Evolutionary conservation across 2,329 filamentous ascomycete species (phyloP), one percentile per base, ranked within the genome.

Genomic region (Gnomoniopsis sp.): DNA sequence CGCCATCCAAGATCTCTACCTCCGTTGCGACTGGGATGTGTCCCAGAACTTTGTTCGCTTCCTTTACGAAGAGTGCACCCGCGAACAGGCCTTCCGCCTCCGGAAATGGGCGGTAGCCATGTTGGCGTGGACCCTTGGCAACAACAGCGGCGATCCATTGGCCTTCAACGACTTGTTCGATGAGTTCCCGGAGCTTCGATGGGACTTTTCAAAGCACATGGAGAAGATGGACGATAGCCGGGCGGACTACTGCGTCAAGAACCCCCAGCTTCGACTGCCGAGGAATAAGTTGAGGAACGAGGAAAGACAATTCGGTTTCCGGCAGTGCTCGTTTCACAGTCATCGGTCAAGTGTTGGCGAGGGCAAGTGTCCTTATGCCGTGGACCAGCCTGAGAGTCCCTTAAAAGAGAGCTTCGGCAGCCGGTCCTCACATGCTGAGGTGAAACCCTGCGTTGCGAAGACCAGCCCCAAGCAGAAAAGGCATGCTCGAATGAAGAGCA

Each of bases 51-150:
- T 86, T 50, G 70, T 85, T 57, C 68, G 70, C 55, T 82, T 79
- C 61, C 73, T 85, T 12, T 86, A 85, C 69, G 76, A 71, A n/a
- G 75, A 80, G 62, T 82, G 80, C 67, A 78, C 82, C 52, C 68
- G 77, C 14, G 68, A 75, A 30, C 73, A 77, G 38, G 76, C 81
- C 54, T 76, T 80, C 44, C 77, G 82, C 11, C 73, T 86, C 43
- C 79, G 83, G 50, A 79, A 81, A 63, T 86, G 83, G 83, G 78
- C 81, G 55, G 81, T 85, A 6, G 82, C 83, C 59, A 85, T 85
- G 81, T 75, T 83, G 15, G 81, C 81, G n/a, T 85, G 81, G 75
- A 77, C 77, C 2, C 74, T 84, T 69, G 69, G 68, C 55, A 68
- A 69, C 59, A 63, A 68, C 53, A 23, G 61, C 64, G 19, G 64